Base-by-base conservation (phyloP, 306 rosid species). In the Acacia acuminata region DNA sequence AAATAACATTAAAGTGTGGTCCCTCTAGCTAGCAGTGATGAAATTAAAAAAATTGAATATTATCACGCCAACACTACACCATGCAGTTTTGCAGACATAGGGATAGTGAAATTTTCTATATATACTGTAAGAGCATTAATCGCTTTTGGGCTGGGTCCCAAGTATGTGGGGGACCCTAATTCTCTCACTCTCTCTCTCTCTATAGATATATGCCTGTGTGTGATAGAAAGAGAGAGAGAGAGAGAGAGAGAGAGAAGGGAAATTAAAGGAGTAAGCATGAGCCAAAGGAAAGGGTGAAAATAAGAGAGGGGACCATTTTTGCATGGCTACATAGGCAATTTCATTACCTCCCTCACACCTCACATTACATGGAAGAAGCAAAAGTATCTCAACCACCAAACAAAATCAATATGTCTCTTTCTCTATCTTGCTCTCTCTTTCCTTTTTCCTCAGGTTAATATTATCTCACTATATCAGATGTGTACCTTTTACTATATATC, bases 11-110 rank as follows among this genome's bases (percentile, higher is more conserved):
- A 63, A 61, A 74, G 97, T 94, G 97, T 94, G 97, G 98, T 96
- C 97, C 97, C 90, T 72, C 19, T 24, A 25, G 6, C 10, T 53
- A 53, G 40, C 42, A 67, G 79, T 61, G 90, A 83, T 89, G 88
- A 38, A 38, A 38, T 6, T 38, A 90, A 48, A 90, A 71, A 90
- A 44, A 89, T 94, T 96, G 97, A 96, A 94, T 92, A 96, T 87
- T 87, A 90, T 92, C 94, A 91, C 94, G 97, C 97, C 93, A 88
- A 90, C 90, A 82, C 88, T 75, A 84, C 55, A 88, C 88, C 94
- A 94, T 96, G 95, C 94, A 93, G 88, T 90, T 91, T 87, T 83
- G 75, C 94, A 89, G 97, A 86, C 75, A 70, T 75, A 30, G 86
- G 56, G 89, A 88, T 84, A 86, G 90, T 78, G 90, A 82, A 90